Base-by-base conservation (phyloP, 163 green algal genomes). In the Chlorella variabilis region DNA sequence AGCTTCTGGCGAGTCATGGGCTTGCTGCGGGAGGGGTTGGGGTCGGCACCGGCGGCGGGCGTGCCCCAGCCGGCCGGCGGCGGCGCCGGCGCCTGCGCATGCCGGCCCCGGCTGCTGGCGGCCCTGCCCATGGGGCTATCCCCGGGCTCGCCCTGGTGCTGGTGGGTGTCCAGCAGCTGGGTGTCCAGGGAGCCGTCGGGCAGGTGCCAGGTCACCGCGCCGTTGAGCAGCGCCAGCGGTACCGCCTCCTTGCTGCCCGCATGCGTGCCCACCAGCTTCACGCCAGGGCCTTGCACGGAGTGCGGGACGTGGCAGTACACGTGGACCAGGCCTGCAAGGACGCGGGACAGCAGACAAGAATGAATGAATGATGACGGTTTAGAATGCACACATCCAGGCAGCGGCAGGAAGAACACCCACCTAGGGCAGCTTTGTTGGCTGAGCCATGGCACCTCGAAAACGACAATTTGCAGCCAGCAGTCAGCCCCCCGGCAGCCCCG, bases 201-300 rank as follows among this genome's bases (percentile, higher is more conserved):
- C 27, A 92, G 71, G 29, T 91, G 89, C 79, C 87, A 90, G 25
- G 80, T 88, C 38, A 94, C 54, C 9, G 75, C 41, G 21, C 90
- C 91, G 36, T 81, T 81, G n/a, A 58, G 59, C 45, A 92, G 70
- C 67, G 89, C 71, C n/a, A 96, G 59, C 21, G 90, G 90, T 11
- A 77, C 81, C 54, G 85, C 29, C 82, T 86, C 80, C 58, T 75
- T 42, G 4, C 75, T 45, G 48, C 15, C 73, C 49, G 56, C 23
- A 36, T 86, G 81, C 21, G 80, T 61, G 67, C 81, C 42, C 77
- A 83, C 51, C 49, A 83, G 65, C 66, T 83, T 83, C 62, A 82
- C 31, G 15, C 76, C 76, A 18, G 58, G 76, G 5, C 80, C 79
- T 59, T 70, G 61, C 67, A 88, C 67, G 1, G 70, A 90, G 36